Base-by-base conservation (phyloP, 2,329 filamentous ascomycete genomes). In the Talaromyces islandicus region DNA sequence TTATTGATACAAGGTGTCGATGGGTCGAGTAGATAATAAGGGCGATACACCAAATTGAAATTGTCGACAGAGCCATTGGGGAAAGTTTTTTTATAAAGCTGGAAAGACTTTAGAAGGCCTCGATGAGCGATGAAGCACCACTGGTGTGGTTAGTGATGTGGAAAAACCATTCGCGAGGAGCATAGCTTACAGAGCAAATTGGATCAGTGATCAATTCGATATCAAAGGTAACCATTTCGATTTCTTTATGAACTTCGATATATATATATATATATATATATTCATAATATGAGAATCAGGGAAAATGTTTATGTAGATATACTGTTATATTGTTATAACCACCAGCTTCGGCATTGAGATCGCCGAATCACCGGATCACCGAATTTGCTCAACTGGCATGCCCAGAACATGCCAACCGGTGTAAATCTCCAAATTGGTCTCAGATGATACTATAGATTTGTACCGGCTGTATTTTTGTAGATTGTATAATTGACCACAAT, bases 51-150 rank as follows among this genome's bases (percentile, higher is more conserved):
- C 25, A 60, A 38, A 38, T 57, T 57, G 50, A 60, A 60, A 4
- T 29, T n/a, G 21, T 60, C 59, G 27, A 35, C 38, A n/a, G 54
- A 60, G 32, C 59, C 59, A 41, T 60, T 54, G 21, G 54, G 54
- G 29, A 60, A 29, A 17, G 59, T 60, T n/a, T n/a, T 52, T 38
- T 29, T 38, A 32, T 60, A 57, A 14, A 60, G 27, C 17, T 17
- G 54, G 3, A 60, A 38, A 27, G 59, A 41, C 41, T 38, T 57
- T 17, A 57, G 7, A 7, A 60, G 38, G 12, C 24, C 27, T 14
- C 59, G 59, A 17, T 60, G 59, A 6, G 48, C 54, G 21, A 60
- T 35, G 48, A 60, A 60, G 25, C 59, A 60, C 59, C 59, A 60
- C 59, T 60, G 30, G 24, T n/a, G 14, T 19, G 14, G 29, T 51